A percentile compares a stretch with the other conserved stretches of the same genome.
Evolutionary conservation across 805 yeast species (phyloP).

Genomic region (Candida patagonica): DNA sequence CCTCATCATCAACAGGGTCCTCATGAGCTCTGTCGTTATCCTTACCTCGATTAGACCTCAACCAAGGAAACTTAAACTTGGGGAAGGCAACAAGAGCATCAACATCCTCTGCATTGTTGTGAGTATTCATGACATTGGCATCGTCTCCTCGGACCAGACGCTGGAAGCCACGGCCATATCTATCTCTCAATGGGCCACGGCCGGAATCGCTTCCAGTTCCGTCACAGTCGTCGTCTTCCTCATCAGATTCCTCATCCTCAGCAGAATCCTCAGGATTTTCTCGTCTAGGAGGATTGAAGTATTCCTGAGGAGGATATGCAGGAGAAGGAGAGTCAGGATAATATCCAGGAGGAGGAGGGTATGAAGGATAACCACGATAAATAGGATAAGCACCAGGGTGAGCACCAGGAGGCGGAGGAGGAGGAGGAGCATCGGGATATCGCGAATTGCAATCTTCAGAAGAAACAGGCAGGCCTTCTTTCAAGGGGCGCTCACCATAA

Average conservation of each 20-base stretch:
- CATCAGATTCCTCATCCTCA: not conserved
- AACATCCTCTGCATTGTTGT: not conserved
- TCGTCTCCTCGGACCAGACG: not conserved
- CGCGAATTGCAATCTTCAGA: not conserved
- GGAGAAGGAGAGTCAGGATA: conserved; percentile 2
- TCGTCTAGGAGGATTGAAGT: conserved; percentile 1
- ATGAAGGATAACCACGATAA: not conserved
- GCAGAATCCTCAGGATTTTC: not conserved
- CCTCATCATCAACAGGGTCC: not conserved
- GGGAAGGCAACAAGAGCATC: conserved; percentile 5
- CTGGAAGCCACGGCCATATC: not conserved
- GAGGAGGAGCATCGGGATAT: not conserved
- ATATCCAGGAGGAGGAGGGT: not conserved
- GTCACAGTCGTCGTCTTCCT: conserved; percentile 7
- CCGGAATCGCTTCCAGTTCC: not conserved
- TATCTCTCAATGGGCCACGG: not conserved
- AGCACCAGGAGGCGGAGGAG: conserved; percentile 2
- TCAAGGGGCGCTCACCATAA: not conserved
- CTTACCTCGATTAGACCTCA: not conserved
- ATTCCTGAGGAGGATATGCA: not conserved
- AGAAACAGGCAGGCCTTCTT: no score
- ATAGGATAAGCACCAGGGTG: not conserved
- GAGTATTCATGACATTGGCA: not conserved
- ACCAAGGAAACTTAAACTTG: conserved; percentile 3
- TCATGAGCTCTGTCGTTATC: not conserved